phyloP scores from a whole-genome alignment of 805 yeast genomes.

The Saccharomycopsis oosterbeekiorum region DNA sequence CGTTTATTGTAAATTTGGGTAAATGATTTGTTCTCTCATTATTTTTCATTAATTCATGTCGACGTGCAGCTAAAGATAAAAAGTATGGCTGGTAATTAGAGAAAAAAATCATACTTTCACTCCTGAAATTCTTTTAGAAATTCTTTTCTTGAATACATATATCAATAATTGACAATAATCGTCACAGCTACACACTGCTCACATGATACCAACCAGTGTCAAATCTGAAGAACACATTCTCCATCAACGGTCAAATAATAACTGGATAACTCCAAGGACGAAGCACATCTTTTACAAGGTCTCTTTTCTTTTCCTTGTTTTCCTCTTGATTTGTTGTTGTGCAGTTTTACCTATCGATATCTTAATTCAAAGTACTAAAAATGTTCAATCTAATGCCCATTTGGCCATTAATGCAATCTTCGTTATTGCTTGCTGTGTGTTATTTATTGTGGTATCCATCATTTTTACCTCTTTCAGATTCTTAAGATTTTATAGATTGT shows the following conservation, averaged over 20 bases:
- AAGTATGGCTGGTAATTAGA: no score
- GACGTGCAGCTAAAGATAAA: no score
- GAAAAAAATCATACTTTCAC: no score
- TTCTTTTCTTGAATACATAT: no score
- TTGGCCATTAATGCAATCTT: slow-evolving; percentile 15
- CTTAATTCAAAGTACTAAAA: slow-evolving; percentile 16
- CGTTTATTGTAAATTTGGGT: no score
- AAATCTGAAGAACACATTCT: background rate
- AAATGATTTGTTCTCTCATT: no score
- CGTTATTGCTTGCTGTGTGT: slow-evolving; percentile 15
- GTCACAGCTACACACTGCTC: background rate
- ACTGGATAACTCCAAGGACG: background rate
- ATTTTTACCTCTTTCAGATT: slow-evolving; percentile 11
- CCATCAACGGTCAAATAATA: background rate
- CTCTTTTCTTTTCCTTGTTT: slow-evolving; percentile 9
- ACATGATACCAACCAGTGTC: background rate
- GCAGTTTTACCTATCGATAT: slow-evolving; percentile 17
- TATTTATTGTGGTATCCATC: slow-evolving; percentile 6
- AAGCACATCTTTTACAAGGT: background rate
- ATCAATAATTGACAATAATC: no score
- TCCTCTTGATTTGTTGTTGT: slow-evolving; percentile 9
- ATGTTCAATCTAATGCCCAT: slow-evolving; percentile 7
- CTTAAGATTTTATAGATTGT: slow-evolving; percentile 8
- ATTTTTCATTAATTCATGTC: no score
- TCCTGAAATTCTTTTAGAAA: no score